Evolutionary conservation across 2,329 filamentous ascomycete species (phyloP).

Genomic region (Cladorrhinum sp.): DNA sequence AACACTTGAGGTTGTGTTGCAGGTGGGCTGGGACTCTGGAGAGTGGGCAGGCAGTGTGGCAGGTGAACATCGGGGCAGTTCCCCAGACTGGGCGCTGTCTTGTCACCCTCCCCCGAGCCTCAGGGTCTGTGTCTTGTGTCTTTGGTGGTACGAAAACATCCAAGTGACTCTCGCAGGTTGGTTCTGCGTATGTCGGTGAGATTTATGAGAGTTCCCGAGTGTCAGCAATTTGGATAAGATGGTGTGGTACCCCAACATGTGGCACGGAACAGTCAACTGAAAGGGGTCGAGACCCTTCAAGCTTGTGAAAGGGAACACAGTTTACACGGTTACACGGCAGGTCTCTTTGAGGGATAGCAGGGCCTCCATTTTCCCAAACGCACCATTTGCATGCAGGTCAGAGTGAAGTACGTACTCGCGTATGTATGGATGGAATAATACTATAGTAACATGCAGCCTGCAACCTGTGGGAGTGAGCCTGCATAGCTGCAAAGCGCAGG

Average conservation of each 20-base stretch:
- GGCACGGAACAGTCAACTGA: not conserved
- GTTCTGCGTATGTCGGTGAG: not conserved
- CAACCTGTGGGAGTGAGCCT: not conserved
- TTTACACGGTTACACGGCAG: not conserved
- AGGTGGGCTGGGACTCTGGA: not conserved
- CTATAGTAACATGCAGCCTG: constrained; percentile 1
- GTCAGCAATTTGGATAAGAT: not conserved
- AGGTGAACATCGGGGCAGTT: constrained; percentile 7
- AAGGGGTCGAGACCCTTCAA: not conserved
- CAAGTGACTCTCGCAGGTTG: not conserved
- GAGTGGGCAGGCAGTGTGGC: no score
- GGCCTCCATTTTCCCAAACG: not conserved
- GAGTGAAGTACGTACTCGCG: not conserved
- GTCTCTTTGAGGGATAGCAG: not conserved
- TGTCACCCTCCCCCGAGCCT: not conserved
- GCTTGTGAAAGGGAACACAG: not conserved
- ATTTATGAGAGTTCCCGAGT: not conserved
- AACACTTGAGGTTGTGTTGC: not conserved
- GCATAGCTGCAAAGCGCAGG: not conserved
- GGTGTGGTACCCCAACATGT: not conserved
- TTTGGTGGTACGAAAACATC: not conserved
- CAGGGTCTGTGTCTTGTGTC: not conserved
- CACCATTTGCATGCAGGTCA: constrained; percentile 4
- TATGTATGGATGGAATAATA: not conserved
- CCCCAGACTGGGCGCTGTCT: constrained; percentile 1